Evolutionary conservation across 1,284 basidiomycete species (phyloP), one percentile per base, ranked within the genome.

Genomic region (Ceratorhiza oryzae-sativae): DNA sequence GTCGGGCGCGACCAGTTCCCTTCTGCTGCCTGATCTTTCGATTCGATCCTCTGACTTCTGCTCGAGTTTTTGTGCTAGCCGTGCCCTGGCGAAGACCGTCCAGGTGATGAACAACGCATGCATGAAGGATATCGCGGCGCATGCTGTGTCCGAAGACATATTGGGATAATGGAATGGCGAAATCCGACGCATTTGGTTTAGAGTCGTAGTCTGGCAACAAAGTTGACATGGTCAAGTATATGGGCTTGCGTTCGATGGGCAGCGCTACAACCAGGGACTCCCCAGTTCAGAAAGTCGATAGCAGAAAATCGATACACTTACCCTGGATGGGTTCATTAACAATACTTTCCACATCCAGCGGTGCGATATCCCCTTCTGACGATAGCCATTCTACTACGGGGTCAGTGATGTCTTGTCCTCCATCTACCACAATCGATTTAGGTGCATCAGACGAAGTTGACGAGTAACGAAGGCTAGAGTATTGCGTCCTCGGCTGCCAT

Each of bases 11-110:
- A 76, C 97, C 97, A 10, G 88, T 88, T 1, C 96, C 96, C 81
- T 99, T 99, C 80, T 99, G 97, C 5, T 87, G 91, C 32, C 91
- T 87, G 72, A 98, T 87, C 82, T 99, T 99, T 76, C 85, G 83
- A 25, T 93, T 94, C 0, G 94, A 97, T 62, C 93, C 95, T 36
- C 87, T 86, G 12, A 98, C 94, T 79, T 98, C 94, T 32, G 87
- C 88, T 71, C 97, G 90, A 42, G 91, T 94, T 82, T 98, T 98
- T 32, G 95, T 98, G 76, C 85, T 90, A 5, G 93, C 94, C n/a
- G 91, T 90, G 53, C 95, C 96, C 81, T 94, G 90, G 39, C 97
- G 91, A 49, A 95, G 86, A 6, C 89, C 87, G 77, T 97, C 94
- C 34, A 93, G 89, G 80, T 97, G 88, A 79, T 97, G 94, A 9